phyloP scores from a whole-genome alignment of 768 basidiomycete species.

The Leccinum sublutescens region DNA sequence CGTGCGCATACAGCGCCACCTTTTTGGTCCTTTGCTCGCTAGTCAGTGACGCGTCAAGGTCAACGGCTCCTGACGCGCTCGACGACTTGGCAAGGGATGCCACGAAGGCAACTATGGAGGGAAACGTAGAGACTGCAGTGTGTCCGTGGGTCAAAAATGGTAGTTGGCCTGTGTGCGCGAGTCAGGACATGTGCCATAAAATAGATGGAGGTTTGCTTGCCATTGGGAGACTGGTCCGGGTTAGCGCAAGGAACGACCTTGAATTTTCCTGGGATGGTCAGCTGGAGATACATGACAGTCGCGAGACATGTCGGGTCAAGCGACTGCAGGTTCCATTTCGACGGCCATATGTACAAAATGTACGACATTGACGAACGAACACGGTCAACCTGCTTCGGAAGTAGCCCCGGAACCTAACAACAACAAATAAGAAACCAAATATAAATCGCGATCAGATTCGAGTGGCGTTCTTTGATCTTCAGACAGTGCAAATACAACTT shows the following conservation, averaged over 20 bases:
- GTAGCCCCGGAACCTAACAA: conserved; percentile 17
- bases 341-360: conserved; percentile 67
- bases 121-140: conserved; percentile 47
- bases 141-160: conserved; percentile 67
- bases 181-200: conserved; percentile 3
- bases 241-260: conserved; percentile 58
- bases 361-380: conserved; percentile 18
- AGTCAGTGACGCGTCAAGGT: conserved; percentile 50
- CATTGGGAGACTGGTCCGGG: conserved; percentile 71
- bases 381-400: conserved; percentile 11
- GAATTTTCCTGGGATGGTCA: conserved; percentile 68
- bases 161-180: conserved; percentile 54
- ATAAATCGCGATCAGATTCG: neutral
- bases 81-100: conserved; percentile 43
- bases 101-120: conserved; percentile 66
- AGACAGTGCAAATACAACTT: neutral
- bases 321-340: conserved; percentile 61
- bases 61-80: conserved; percentile 30
- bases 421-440: conserved; percentile 5
- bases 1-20: conserved; percentile 63
- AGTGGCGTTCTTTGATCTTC: neutral
- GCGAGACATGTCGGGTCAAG: conserved; percentile 65
- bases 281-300: conserved; percentile 65
- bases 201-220: conserved; percentile 38
- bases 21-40: conserved; percentile 49